These are phyloP conservation scores for Phialophora verrucosa DNA, from an alignment of 2,329 filamentous ascomycete genomes.

Conservation along the genomic window DNA sequence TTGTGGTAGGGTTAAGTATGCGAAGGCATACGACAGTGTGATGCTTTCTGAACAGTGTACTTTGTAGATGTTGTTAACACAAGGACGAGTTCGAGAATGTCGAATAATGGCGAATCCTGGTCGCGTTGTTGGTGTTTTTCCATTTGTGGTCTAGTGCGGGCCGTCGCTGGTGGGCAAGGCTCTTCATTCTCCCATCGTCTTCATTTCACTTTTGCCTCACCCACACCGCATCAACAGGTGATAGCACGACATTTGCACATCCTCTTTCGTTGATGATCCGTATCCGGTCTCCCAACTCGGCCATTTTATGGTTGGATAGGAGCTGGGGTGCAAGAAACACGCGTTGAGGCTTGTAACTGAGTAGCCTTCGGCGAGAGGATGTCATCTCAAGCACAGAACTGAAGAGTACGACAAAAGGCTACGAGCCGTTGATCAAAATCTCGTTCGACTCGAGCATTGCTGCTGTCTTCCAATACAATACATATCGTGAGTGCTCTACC, in stretches of 20 bases:
- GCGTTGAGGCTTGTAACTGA: background rate
- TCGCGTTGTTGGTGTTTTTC: constrained; percentile 19
- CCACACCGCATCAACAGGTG: constrained; percentile 3
- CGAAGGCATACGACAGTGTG: background rate
- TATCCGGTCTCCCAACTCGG: constrained; percentile 48
- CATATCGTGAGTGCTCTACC: background rate
- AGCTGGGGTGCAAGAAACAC: background rate
- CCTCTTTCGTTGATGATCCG: constrained; percentile 58
- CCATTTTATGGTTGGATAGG: constrained; percentile 31
- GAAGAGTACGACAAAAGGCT: background rate
- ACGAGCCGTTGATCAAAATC: too few relatives aligned
- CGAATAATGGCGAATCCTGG: background rate
- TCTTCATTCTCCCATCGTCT: background rate
- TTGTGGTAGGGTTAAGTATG: background rate
- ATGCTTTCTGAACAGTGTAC: background rate
- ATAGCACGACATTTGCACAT: constrained; percentile 52
- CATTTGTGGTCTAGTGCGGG: constrained; percentile 18
- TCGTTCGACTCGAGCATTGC: too few relatives aligned
- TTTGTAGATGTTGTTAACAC: background rate
- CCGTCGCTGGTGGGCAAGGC: constrained; percentile 1
- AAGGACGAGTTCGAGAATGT: background rate
- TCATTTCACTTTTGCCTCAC: constrained; percentile 7
- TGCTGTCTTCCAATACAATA: background rate
- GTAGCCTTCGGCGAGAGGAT: background rate
- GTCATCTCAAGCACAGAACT: background rate